These are phyloP conservation scores for Ehretia macrophylla DNA, from an alignment of 257 asterid genomes.

Conservation along the genomic window DNA sequence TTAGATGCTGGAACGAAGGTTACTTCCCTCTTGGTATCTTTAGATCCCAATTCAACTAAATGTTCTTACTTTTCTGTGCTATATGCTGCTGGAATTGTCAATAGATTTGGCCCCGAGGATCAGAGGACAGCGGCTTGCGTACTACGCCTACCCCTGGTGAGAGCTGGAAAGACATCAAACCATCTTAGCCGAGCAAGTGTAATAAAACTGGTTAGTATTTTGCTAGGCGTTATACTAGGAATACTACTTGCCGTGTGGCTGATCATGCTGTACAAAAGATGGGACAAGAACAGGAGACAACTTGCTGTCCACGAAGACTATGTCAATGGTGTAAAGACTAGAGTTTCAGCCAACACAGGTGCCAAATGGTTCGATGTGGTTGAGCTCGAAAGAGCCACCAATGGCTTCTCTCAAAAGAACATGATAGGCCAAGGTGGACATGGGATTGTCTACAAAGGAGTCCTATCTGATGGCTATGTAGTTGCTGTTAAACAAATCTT, in stretches of 20 bases:
- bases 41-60: constrained; percentile 37
- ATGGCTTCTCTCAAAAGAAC: constrained; percentile 41
- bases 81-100: constrained; percentile 53
- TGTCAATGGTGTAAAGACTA: constrained; percentile 32
- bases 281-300: constrained; percentile 29
- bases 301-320: constrained; percentile 34
- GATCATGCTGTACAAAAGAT: constrained; percentile 25
- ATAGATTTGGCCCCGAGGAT: constrained; percentile 47
- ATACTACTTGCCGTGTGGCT: constrained; percentile 11
- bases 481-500: constrained; percentile 50
- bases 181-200: background rate
- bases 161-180: background rate
- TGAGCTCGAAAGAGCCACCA: constrained; percentile 49
- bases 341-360: constrained; percentile 43
- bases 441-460: constrained; percentile 51
- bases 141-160: constrained; percentile 38
- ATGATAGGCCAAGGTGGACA: constrained; percentile 51
- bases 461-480: constrained; percentile 35
- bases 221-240: constrained; percentile 37
- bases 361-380: constrained; percentile 45
- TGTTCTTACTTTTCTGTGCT: constrained; percentile 47
- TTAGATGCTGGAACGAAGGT: constrained; percentile 50
- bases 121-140: constrained; percentile 46
- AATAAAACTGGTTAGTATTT: constrained; percentile 30
- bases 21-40: constrained; percentile 37